Conservation (phyloP, 1,139 yeast species). For the Petasospora rhodanensis region DNA sequence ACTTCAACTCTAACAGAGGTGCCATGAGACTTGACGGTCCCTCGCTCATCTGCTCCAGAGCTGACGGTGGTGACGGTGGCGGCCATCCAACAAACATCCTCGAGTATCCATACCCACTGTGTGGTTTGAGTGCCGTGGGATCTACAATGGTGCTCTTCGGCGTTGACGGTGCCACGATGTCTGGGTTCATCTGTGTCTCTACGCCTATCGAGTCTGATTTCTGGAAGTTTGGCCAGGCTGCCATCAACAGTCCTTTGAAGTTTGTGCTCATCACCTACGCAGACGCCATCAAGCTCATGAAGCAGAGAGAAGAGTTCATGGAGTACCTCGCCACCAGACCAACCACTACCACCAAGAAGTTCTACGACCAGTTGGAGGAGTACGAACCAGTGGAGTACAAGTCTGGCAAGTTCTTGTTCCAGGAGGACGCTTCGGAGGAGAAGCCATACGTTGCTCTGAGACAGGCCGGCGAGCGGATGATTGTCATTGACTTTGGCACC, state of each 20-base stretch:
- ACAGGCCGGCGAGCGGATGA: slow-evolving; percentile 94
- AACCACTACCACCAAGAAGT: slow-evolving; percentile 46
- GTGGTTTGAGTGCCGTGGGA: slow-evolving; percentile 96
- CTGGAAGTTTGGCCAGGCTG: slow-evolving; percentile 98
- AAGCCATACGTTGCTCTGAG: slow-evolving; percentile 80
- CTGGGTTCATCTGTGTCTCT: slow-evolving; percentile 96
- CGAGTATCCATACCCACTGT: slow-evolving; percentile 92
- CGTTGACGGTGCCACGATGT: slow-evolving; percentile 95
- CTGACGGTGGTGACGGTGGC: slow-evolving; percentile 98
- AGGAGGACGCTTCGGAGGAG: too few relatives aligned
- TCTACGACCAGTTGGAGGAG: slow-evolving; percentile 42
- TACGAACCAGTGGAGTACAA: too few relatives aligned
- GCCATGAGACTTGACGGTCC: slow-evolving; percentile 96
- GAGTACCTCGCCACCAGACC: slow-evolving; percentile 49
- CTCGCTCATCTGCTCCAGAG: slow-evolving; percentile 93
- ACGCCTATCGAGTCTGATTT: slow-evolving; percentile 93
- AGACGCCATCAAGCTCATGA: slow-evolving; percentile 61
- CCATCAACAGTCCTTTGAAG: slow-evolving; percentile 82
- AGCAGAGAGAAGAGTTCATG: slow-evolving; percentile 51
- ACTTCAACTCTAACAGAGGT: slow-evolving; percentile 92
- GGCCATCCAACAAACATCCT: slow-evolving; percentile 97
- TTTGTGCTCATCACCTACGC: slow-evolving; percentile 75
- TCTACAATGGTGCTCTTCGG: slow-evolving; percentile 97
- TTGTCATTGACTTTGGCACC: slow-evolving; percentile 89
- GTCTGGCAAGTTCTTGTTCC: too few relatives aligned